phyloP scores from a whole-genome alignment of 2,329 filamentous ascomycete species.

The Zymoseptoria passerinii region DNA sequence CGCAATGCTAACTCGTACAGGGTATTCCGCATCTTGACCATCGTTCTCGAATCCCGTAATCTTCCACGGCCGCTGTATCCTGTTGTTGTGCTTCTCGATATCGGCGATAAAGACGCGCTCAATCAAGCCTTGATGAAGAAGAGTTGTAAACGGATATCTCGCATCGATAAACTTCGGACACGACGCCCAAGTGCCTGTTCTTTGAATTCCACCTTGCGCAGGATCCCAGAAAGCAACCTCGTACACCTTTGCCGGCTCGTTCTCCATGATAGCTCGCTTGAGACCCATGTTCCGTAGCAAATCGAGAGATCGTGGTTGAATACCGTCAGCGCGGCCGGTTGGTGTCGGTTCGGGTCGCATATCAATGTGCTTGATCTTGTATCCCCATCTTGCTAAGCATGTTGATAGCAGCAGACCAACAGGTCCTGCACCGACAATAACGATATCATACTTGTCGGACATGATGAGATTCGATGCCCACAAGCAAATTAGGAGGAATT shows the following conservation, averaged over 20 bases:
- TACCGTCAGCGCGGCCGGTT: constrained; percentile 82
- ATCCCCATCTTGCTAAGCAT: constrained; percentile 83
- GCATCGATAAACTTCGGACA: constrained; percentile 74
- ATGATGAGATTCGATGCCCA: constrained; percentile 1
- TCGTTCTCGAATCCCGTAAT: constrained; percentile 55
- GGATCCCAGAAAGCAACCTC: constrained; percentile 62
- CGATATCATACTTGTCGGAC: constrained; percentile 53
- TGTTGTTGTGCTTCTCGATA: constrained; percentile 49
- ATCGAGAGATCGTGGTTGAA: constrained; percentile 82
- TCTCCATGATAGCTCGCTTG: constrained; percentile 78
- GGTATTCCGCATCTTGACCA: constrained; percentile 58
- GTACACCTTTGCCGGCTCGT: constrained; percentile 78
- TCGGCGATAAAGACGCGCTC: constrained; percentile 55
- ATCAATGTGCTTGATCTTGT: constrained; percentile 91
- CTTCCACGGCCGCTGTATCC: constrained; percentile 53
- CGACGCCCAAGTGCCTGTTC: constrained; percentile 68
- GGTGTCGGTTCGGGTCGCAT: constrained; percentile 77
- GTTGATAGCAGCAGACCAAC: constrained; percentile 82
- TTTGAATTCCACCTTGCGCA: constrained; percentile 45
- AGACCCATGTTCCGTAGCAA: constrained; percentile 82
- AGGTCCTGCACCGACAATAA: constrained; percentile 83
- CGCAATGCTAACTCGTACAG: constrained; percentile 68
- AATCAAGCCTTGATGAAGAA: constrained; percentile 55
- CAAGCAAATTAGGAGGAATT: not conserved
- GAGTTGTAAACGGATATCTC: constrained; percentile 55